Evolutionary conservation across 306 rosid species (phyloP), one percentile per base, ranked within the genome.

Genomic region (Trichosanthes truncata): DNA sequence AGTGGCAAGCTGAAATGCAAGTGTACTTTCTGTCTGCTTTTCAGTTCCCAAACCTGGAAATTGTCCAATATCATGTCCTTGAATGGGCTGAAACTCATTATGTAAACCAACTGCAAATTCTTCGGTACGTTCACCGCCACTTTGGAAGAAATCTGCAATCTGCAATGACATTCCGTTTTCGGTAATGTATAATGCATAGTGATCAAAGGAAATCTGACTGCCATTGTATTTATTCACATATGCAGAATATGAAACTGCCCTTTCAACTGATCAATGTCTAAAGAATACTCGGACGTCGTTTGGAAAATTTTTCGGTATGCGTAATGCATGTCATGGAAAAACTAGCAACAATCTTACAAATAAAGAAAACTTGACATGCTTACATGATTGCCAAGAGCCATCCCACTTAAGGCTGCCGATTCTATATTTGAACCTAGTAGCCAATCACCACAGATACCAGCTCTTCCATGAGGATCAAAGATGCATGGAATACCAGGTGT

Each of bases 391-490:
- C 93, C 93, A 21, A 92, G 88, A 72, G 95, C 88, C 33, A 91
- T 92, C 76, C 98, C 98, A 46, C 98, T 94, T 29, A 92, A 74
- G 51, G 89, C 94, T 63, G 98, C 97, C 18, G 98, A 89, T 84
- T 94, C 98, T 82, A 92, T 33, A 83, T 89, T 91, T 62, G 98
- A 94, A 85, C 98, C 98, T 10, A 94, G 88, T 7, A 94, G 87
- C 98, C 97, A 94, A 82, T 94, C 98, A 75, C 98, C 97, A 31
- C 97, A 94, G 74, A 92, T 90, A 66, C 98, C 98, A 35, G 97
- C 95, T 81, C 98, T 84, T 83, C 97, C 97, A 0, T 52, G 82
- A 63, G 95, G 97, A 82, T 94, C 97, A 85, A 94, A 94, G 84
- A 94, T 94, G 81, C 92, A 94, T 48, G 98, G 97, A 79, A 91